Conservation (phyloP, 1,284 basidiomycete species). For the Schizophyllum amplum region DNA sequence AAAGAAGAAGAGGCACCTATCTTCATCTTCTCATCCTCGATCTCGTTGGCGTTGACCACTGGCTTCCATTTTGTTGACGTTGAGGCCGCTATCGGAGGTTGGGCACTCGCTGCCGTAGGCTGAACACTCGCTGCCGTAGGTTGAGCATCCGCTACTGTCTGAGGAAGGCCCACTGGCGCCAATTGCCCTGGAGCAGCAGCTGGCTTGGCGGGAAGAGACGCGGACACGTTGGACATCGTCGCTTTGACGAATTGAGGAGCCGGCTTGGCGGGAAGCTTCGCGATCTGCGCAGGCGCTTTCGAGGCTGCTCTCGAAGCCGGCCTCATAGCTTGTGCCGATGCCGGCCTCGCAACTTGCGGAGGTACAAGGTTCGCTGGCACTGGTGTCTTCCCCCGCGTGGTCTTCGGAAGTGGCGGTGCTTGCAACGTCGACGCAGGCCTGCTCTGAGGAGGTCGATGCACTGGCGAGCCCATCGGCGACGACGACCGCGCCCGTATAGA, state of each 20-base stretch:
- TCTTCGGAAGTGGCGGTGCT: background rate
- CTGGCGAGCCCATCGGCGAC: background rate
- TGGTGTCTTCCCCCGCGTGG: background rate
- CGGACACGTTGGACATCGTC: background rate
- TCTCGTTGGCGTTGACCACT: background rate
- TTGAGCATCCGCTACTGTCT: too few relatives aligned
- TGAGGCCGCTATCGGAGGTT: too few relatives aligned
- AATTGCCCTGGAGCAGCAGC: too few relatives aligned
- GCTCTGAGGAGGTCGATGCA: background rate
- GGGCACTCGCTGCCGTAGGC: too few relatives aligned
- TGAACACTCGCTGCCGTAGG: too few relatives aligned
- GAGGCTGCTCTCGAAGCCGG: too few relatives aligned
- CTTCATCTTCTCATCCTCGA: too few relatives aligned
- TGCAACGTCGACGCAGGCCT: background rate
- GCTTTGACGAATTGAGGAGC: background rate
- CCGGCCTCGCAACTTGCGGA: background rate
- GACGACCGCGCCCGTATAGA: background rate
- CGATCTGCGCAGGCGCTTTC: too few relatives aligned
- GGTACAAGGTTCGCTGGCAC: background rate
- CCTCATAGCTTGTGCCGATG: too few relatives aligned
- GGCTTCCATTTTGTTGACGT: background rate
- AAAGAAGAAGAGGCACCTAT: too few relatives aligned
- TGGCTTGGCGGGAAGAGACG: too few relatives aligned
- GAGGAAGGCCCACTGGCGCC: too few relatives aligned
- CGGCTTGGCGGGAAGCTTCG: background rate